phyloP scores from a whole-genome alignment of 805 yeast species.

The Wickerhamomyces queroliae region DNA sequence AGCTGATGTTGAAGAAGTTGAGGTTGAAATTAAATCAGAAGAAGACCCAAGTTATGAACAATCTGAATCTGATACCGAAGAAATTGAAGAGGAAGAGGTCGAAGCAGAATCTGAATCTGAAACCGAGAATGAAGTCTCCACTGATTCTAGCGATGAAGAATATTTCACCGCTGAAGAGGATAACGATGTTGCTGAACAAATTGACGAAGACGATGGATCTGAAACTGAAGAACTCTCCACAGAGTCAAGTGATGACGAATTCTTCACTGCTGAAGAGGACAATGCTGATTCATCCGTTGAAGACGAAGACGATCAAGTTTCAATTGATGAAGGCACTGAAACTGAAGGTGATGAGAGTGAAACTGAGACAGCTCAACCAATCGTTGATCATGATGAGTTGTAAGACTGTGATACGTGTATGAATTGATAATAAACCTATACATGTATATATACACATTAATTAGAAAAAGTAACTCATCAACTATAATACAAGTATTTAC shows the following conservation, averaged over 20 bases:
- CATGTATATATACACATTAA: too few species aligned
- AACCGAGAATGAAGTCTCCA: neutral
- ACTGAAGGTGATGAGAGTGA: neutral
- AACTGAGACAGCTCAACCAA: neutral
- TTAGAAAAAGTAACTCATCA: too few species aligned
- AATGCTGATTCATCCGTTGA: neutral
- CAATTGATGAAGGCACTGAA: neutral
- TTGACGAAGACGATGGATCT: neutral
- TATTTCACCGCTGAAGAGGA: neutral
- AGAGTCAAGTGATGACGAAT: neutral
- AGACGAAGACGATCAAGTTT: neutral
- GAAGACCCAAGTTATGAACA: constrained; percentile 2
- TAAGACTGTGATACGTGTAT: neutral
- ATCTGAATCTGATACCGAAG: neutral
- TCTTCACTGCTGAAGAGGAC: neutral
- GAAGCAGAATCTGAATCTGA: neutral
- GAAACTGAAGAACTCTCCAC: neutral
- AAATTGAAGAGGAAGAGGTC: neutral
- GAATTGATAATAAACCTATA: neutral
- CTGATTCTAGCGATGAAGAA: too few species aligned
- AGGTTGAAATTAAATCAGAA: neutral
- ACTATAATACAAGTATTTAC: too few species aligned
- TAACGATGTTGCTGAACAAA: neutral
- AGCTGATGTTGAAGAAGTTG: too few species aligned
- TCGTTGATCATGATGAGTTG: neutral